Evolutionary conservation across 371 early-diverging fungal species (phyloP), one percentile per base, ranked within the genome.

Genomic region (Coemansia sp.): DNA sequence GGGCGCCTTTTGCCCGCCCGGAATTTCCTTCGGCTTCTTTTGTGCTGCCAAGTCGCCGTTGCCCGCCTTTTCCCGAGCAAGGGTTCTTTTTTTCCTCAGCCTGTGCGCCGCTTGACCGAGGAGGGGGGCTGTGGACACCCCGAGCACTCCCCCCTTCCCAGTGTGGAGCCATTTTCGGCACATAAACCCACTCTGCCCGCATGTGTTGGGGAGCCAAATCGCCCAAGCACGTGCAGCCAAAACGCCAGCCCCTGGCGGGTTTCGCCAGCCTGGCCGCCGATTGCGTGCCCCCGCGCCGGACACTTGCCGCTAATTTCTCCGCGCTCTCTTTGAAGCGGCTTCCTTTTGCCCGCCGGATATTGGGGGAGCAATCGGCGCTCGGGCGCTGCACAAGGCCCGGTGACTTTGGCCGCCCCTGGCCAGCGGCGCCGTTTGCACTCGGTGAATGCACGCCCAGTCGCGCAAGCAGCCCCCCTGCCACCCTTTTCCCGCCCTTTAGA

Each of bases 141-240:
- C 24, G 24, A 24, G 24, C 24, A 24, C 24, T 24, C 24, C 24
- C 24, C 24, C 24, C 24, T 24, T 24, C 24, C 24, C 24, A 24
- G 24, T 24, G 4, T 44, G 44, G 44, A 5, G 14, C 44, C 18
- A 16, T 44, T 44, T 44, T 24, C 44, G 44, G 44, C 14, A 44
- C 36, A 52, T 36, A 52, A 14, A 36, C 51, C 34, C 44, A 44
- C 44, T 24, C 24, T 24, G 24, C n/a, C 51, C 51, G 51, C 52
- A 52, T 52, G 37, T 52, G 52, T 52, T 52, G 52, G 52, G 52
- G 52, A 52, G 32, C 29, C 5, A n/a, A 14, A 52, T 2, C 34
- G 52, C 34, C 52, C 52, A 52, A 52, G 52, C 52, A 52, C 52
- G 52, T 52, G 52, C 52, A 34, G 43, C 12, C 43, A 24, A 24